phyloP scores from a whole-genome alignment of 2,329 filamentous ascomycete genomes.

The Xylaria sp. region DNA sequence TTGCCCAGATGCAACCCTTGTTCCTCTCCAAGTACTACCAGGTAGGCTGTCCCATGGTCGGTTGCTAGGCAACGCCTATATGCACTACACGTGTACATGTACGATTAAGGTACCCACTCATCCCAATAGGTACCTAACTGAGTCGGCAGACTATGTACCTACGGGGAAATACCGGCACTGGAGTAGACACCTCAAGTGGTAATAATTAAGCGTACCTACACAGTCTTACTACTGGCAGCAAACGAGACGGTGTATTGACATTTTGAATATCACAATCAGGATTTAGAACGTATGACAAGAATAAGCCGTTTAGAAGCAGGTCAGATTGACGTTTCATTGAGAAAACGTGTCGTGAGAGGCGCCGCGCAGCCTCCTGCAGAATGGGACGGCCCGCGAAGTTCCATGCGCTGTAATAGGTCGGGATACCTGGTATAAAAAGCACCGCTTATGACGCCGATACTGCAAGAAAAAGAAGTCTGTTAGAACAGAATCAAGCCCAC shows the following conservation, averaged over 20 bases:
- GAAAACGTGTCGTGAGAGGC: constrained; percentile 4
- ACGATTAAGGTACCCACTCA: constrained; percentile 1
- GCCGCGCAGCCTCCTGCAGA: constrained; percentile 25
- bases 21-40: constrained; percentile 5
- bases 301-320: neutral
- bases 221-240: neutral
- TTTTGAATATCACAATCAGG: neutral
- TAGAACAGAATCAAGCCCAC: neutral
- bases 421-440: neutral
- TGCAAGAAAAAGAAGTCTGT: neutral
- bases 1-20: neutral
- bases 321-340: constrained; percentile 27
- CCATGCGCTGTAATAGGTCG: constrained; percentile 20
- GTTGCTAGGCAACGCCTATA: constrained; percentile 36
- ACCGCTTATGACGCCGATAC: neutral
- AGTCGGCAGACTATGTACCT: too few relatives aligned
- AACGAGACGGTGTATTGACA: neutral
- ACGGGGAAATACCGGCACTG: too few relatives aligned
- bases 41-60: neutral
- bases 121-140: neutral
- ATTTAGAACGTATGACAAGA: neutral
- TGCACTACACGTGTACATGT: too few relatives aligned
- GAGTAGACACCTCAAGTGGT: neutral
- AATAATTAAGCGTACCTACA: neutral
- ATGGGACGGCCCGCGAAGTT: constrained; percentile 34